Evolutionary conservation across 345 rosid species (phyloP).

Genomic region (Crucihimalaya himalaica): DNA sequence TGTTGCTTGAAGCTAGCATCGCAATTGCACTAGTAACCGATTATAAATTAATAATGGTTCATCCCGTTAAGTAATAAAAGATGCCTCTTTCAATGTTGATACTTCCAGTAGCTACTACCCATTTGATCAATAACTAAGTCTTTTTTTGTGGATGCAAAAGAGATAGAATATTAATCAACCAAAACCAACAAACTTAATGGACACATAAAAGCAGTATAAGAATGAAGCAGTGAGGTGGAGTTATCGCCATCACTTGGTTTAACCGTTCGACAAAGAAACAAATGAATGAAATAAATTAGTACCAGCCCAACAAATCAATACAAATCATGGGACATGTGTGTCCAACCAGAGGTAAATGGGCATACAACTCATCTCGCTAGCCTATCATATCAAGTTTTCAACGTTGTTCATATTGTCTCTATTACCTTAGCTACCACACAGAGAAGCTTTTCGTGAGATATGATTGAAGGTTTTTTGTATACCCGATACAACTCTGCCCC

Average conservation of each 20-base stretch:
- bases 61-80: neutral
- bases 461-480: slow-evolving; percentile 82
- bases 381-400: neutral
- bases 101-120: neutral
- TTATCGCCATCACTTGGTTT: too few species aligned
- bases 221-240: too few species aligned
- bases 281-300: too few species aligned
- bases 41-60: neutral
- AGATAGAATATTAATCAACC: neutral
- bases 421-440: slow-evolving; percentile 82
- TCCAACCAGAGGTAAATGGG: neutral
- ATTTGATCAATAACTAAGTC: neutral
- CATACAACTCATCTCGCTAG: neutral
- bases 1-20: slow-evolving; percentile 14
- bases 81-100: slow-evolving; percentile 11
- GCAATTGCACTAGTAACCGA: neutral
- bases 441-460: slow-evolving; percentile 97
- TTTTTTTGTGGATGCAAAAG: neutral
- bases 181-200: too few species aligned
- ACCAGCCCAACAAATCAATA: too few species aligned
- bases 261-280: too few species aligned
- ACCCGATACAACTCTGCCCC: slow-evolving; percentile 77
- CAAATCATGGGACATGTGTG: too few species aligned
- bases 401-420: slow-evolving; percentile 12
- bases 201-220: too few species aligned